Evolutionary conservation across 495 filamentous ascomycete genomes (phyloP), one percentile per base, ranked within the genome.

Genomic region (Penicillium tannophilum): DNA sequence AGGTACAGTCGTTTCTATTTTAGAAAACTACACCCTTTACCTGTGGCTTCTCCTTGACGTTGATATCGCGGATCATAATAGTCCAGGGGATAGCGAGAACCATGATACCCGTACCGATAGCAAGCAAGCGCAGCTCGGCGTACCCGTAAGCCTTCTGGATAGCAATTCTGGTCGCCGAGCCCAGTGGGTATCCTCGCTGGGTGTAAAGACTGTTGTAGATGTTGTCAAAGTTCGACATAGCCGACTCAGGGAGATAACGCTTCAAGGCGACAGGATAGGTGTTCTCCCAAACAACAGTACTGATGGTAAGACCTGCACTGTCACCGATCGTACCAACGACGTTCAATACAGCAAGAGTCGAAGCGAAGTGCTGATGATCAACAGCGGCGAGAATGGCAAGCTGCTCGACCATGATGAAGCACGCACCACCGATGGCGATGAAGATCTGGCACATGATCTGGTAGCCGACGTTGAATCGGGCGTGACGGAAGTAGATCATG

Each of bases 401-500:
- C 60, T 90, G 82, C 62, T 85, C 80, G 55, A 70, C 75, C 63
- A 90, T 84, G 51, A 89, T 61, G 17, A 84, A 67, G n/a, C 76
- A 79, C 24, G 82, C 77, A 28, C 84, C 86, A 23, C 76, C 75
- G 45, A 90, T 78, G n/a, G 86, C 81, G 60, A 89, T 86, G 72
- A 88, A 84, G 66, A 90, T 86, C 66, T 90, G 85, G 63, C 81
- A 86, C 83, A 89, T 87, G 65, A 89, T 73, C 35, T 90, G 76
- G 66, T 85, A 88, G n/a, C 85, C 86, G 30, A 89, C 70, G 50
- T 73, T 60, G 30, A 72, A 70, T 43, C 74, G 69, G 49, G 82
- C 76, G 23, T 86, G 81, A 39, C 87, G 83, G 78, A 89, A 90
- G 61, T 70, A 80, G 62, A 74, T 88, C 79, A 88, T 80, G 46